These are phyloP conservation scores for Myxozyma geophila DNA, from an alignment of 805 yeast genomes.

Conservation along the genomic window DNA sequence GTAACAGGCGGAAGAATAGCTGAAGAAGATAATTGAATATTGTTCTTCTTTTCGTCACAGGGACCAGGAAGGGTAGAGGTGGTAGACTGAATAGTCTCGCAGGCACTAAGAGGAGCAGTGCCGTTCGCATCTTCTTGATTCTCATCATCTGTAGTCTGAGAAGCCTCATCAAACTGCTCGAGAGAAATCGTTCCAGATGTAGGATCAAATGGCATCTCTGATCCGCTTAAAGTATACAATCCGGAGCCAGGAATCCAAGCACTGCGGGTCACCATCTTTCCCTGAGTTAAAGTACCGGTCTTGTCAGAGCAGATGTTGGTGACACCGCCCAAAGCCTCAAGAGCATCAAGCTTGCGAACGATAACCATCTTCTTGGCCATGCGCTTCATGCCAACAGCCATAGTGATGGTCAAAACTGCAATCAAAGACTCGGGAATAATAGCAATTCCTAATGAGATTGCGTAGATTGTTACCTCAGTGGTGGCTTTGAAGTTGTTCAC, in stretches of 20 bases:
- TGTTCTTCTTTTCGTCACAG: background rate
- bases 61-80: background rate
- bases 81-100: background rate
- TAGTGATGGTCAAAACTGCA: conserved; percentile 81
- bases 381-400: conserved; percentile 80
- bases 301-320: conserved; percentile 82
- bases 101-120: conserved; percentile 1
- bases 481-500: conserved; percentile 77
- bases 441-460: conserved; percentile 80
- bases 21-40: background rate
- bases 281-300: conserved; percentile 81
- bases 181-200: conserved; percentile 54
- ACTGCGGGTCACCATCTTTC: conserved; percentile 73
- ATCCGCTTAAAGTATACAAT: conserved; percentile 56
- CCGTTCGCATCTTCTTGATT: background rate
- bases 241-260: conserved; percentile 73
- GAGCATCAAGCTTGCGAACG: conserved; percentile 75
- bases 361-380: conserved; percentile 73
- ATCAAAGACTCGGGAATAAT: conserved; percentile 83
- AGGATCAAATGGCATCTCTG: conserved; percentile 69
- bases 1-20: conserved; percentile 11
- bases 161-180: background rate
- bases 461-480: conserved; percentile 82
- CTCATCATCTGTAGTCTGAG: conserved; percentile 37
- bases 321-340: conserved; percentile 79